These are phyloP conservation scores for Allium fistulosum DNA, from an alignment of 106 monocot species.

Conservation along the genomic window DNA sequence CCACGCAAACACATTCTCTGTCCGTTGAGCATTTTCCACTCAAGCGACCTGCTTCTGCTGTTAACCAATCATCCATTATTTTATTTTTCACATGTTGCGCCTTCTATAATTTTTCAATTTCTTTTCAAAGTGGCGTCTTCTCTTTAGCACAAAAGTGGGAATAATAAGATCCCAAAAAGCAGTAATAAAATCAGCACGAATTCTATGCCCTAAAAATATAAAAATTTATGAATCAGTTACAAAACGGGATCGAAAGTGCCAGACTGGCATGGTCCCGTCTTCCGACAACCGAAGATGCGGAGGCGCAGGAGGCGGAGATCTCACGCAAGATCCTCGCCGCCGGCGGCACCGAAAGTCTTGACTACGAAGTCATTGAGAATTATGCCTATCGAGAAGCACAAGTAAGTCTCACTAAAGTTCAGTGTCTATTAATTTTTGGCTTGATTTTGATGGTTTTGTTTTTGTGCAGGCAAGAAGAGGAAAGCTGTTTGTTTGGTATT, in stretches of 20 bases:
- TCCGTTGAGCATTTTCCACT: too few relatives aligned
- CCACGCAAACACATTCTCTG: too few relatives aligned
- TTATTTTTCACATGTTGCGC: too few relatives aligned
- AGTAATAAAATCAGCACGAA: background rate
- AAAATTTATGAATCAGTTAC: constrained; percentile 69
- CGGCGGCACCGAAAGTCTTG: constrained; percentile 70
- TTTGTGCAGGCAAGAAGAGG: constrained; percentile 58
- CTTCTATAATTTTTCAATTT: too few relatives aligned
- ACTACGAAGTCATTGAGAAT: constrained; percentile 96
- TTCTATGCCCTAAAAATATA: background rate
- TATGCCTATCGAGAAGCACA: constrained; percentile 84
- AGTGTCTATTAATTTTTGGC: background rate
- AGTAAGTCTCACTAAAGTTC: constrained; percentile 18
- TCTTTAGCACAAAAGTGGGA: too few relatives aligned
- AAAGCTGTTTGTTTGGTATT: constrained; percentile 75
- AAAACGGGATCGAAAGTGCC: constrained; percentile 78
- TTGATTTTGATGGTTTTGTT: constrained; percentile 5
- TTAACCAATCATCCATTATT: too few relatives aligned
- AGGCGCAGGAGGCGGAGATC: constrained; percentile 29
- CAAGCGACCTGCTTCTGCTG: too few relatives aligned
- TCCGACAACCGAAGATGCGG: constrained; percentile 56
- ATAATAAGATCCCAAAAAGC: too few relatives aligned
- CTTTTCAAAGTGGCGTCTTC: too few relatives aligned
- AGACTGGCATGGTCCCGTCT: constrained; percentile 67
- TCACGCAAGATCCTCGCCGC: constrained; percentile 8